phyloP scores from a whole-genome alignment of 2,329 filamentous ascomycete species.

The Herpomyces periplanetae region DNA sequence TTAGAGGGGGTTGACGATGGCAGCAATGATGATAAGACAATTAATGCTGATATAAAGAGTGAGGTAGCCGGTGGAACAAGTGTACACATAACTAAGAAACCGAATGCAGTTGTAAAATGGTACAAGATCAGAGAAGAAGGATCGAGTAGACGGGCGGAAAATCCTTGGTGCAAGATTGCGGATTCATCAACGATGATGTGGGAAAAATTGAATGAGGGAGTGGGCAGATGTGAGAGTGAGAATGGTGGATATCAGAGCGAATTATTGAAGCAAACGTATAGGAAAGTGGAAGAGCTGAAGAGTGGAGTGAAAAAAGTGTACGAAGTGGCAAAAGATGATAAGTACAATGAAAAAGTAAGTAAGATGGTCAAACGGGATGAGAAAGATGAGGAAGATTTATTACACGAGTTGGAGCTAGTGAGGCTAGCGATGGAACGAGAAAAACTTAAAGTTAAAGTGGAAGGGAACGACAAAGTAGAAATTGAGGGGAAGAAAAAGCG shows the following conservation, averaged over 20 bases:
- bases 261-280: slow-evolving; percentile 14
- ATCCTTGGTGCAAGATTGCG: too few relatives aligned
- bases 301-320: slow-evolving; percentile 4
- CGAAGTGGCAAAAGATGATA: slow-evolving; percentile 6
- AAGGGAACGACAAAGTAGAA: slow-evolving; percentile 3
- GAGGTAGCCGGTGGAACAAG: too few relatives aligned
- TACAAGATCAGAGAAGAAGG: too few relatives aligned
- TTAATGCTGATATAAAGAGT: too few relatives aligned
- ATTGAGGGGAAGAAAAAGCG: slow-evolving; percentile 10
- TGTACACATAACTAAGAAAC: too few relatives aligned
- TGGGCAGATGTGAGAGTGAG: too few relatives aligned
- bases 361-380: slow-evolving; percentile 24
- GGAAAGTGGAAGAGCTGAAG: slow-evolving; percentile 5
- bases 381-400: slow-evolving; percentile 16
- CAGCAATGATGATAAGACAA: too few relatives aligned
- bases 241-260: slow-evolving; percentile 15
- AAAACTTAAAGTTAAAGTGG: slow-evolving; percentile 3
- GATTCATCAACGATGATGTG: too few relatives aligned
- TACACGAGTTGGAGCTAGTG: slow-evolving; percentile 4
- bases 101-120: too few relatives aligned
- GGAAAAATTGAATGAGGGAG: too few relatives aligned
- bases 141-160: too few relatives aligned
- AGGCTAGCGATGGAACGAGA: slow-evolving; percentile 2
- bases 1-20: too few relatives aligned
- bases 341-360: slow-evolving; percentile 10